Evolutionary conservation across 2,329 filamentous ascomycete species (phyloP).

Genomic region (Bimuria novae-zelandiae): DNA sequence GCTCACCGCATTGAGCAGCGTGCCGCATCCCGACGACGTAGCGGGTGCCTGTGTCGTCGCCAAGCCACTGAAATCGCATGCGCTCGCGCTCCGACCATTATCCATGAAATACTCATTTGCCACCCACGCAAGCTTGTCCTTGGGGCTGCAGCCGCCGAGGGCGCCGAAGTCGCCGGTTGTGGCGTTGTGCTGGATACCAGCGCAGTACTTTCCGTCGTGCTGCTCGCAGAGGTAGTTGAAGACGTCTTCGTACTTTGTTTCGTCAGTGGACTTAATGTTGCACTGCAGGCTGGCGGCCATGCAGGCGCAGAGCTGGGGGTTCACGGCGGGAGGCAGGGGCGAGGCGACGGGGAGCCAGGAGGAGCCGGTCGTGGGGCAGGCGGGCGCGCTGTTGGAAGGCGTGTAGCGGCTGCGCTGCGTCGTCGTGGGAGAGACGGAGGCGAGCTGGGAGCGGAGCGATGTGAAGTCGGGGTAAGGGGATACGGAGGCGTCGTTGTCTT

Average conservation of each 20-base stretch:
- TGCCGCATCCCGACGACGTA: constrained; percentile 58
- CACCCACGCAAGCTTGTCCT: constrained; percentile 73
- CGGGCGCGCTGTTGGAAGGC: constrained; percentile 68
- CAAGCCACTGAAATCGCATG: constrained; percentile 73
- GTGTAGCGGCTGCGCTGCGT: constrained; percentile 70
- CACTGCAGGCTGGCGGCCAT: constrained; percentile 77
- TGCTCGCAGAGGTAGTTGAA: constrained; percentile 75
- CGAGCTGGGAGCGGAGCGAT: constrained; percentile 70
- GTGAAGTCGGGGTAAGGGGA: constrained; percentile 74
- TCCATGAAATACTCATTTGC: constrained; percentile 72
- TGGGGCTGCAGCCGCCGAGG: constrained; percentile 73
- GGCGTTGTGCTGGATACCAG: constrained; percentile 69
- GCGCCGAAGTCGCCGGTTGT: constrained; percentile 72
- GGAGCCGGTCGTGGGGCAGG: constrained; percentile 69
- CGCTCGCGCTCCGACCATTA: constrained; percentile 52
- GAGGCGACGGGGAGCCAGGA: constrained; percentile 71
- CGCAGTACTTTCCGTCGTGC: constrained; percentile 59
- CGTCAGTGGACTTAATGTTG: constrained; percentile 64
- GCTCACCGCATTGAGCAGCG: constrained; percentile 64
- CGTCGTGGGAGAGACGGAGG: constrained; percentile 66
- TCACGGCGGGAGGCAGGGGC: constrained; percentile 80
- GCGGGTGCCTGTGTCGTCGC: constrained; percentile 60
- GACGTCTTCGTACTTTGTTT: constrained; percentile 64
- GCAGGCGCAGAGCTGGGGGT: constrained; percentile 80
- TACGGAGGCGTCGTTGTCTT: constrained; percentile 60